These are phyloP conservation scores for Komagataella phaffii DNA, from an alignment of 805 yeast genomes.

Conservation along the genomic window DNA sequence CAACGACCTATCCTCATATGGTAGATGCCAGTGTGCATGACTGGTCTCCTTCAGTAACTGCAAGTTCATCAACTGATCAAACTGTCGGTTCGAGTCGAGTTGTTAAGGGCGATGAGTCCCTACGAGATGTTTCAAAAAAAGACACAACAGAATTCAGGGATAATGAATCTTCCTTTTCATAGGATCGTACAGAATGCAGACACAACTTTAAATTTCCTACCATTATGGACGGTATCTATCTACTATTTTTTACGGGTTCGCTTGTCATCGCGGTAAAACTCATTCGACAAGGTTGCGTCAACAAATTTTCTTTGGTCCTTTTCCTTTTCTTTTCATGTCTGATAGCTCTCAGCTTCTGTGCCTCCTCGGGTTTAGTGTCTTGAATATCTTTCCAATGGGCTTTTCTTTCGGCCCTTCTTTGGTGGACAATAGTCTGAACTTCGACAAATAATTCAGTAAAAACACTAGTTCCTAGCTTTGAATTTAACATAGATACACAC, in stretches of 20 bases:
- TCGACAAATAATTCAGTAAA: constrained; percentile 47
- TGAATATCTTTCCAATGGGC: constrained; percentile 30
- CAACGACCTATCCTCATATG: background rate
- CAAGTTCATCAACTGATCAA: background rate
- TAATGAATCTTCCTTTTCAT: background rate
- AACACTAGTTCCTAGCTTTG: constrained; percentile 56
- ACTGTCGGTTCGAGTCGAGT: background rate
- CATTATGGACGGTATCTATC: background rate
- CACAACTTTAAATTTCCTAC: background rate
- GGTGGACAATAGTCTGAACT: constrained; percentile 47
- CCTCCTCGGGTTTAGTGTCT: constrained; percentile 26
- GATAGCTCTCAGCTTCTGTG: constrained; percentile 10
- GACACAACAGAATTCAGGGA: background rate
- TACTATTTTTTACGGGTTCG: constrained; percentile 6
- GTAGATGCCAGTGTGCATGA: background rate
- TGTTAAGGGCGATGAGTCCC: background rate
- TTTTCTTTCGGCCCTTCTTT: constrained; percentile 63
- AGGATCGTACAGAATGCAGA: background rate
- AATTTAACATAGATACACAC: constrained; percentile 53
- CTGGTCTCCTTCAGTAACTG: background rate
- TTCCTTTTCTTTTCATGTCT: constrained; percentile 24
- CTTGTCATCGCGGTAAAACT: constrained; percentile 56
- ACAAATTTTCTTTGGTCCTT: constrained; percentile 54
- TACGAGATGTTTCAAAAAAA: background rate
- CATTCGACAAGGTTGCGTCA: constrained; percentile 30